phyloP scores from a whole-genome alignment of 257 asterid species.

The Solanum pinnatisectum region DNA sequence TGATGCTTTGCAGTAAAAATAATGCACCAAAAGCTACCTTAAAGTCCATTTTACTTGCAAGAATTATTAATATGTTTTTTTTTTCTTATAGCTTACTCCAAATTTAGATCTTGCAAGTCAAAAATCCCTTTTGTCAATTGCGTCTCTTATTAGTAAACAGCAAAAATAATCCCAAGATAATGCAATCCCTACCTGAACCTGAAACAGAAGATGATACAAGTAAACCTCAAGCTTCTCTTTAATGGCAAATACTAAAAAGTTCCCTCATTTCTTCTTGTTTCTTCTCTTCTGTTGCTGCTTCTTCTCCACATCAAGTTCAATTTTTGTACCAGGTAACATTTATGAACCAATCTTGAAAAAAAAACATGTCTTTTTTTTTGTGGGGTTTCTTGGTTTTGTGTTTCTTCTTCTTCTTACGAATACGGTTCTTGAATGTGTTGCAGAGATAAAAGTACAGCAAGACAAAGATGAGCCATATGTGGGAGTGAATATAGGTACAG shows the following conservation, averaged over 20 bases:
- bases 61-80: conserved; percentile 3
- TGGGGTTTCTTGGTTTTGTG: neutral
- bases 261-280: conserved; percentile 17
- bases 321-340: conserved; percentile 33
- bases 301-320: neutral
- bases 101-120: conserved; percentile 16
- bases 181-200: conserved; percentile 20
- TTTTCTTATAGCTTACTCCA: neutral
- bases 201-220: conserved; percentile 60
- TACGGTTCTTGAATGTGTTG: neutral
- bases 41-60: neutral
- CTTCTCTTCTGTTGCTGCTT: neutral
- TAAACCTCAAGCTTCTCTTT: conserved; percentile 16
- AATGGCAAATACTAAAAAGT: conserved; percentile 40
- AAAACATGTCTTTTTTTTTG: neutral
- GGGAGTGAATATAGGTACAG: conserved; percentile 93
- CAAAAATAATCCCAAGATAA: conserved; percentile 3
- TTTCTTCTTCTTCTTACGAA: neutral
- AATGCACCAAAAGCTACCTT: conserved; percentile 12
- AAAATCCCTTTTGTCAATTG: conserved; percentile 7
- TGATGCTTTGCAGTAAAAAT: conserved; percentile 17
- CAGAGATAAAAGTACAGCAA: conserved; percentile 52
- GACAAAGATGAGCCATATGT: conserved; percentile 66
- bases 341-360: neutral
- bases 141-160: neutral